A percentile compares a stretch with the other conserved stretches of the same genome.
phyloP scores from a whole-genome alignment of 2,329 filamentous ascomycete genomes.

The Trichoderma sp. region DNA sequence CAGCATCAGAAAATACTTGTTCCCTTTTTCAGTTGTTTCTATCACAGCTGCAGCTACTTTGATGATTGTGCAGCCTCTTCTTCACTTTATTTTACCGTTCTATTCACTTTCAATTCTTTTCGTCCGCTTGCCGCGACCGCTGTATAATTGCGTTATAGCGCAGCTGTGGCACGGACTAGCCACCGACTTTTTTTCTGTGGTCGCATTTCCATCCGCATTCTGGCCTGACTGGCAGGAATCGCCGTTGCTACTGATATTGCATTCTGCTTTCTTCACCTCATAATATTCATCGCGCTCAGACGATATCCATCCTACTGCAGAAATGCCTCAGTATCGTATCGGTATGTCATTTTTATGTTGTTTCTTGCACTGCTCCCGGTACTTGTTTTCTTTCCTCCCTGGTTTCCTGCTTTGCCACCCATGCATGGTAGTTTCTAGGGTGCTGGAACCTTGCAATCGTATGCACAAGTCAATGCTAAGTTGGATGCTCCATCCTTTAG shows the following conservation, averaged over 20 bases:
- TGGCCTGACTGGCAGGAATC: slow-evolving; percentile 3
- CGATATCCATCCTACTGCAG: slow-evolving; percentile 23
- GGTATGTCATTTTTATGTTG: slow-evolving; percentile 40
- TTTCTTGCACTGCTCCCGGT: background rate
- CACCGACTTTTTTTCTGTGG: slow-evolving; percentile 22
- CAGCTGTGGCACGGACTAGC: background rate
- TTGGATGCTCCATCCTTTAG: slow-evolving; percentile 46
- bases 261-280: slow-evolving; percentile 1
- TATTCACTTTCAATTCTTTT: background rate
- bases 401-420: background rate
- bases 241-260: slow-evolving; percentile 3
- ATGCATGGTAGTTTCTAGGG: background rate
- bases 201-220: background rate
- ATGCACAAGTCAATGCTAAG: background rate
- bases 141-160: background rate
- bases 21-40: background rate
- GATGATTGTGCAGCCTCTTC: background rate
- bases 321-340: slow-evolving; percentile 51
- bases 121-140: background rate
- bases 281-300: slow-evolving; percentile 13
- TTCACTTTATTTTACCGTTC: background rate
- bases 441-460: background rate
- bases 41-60: background rate
- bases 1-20: background rate
- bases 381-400: background rate